Evolutionary conservation across 371 early-diverging fungal genomes (phyloP), one percentile per base, ranked within the genome.

Genomic region (Dipsacomyces acuminosporus): DNA sequence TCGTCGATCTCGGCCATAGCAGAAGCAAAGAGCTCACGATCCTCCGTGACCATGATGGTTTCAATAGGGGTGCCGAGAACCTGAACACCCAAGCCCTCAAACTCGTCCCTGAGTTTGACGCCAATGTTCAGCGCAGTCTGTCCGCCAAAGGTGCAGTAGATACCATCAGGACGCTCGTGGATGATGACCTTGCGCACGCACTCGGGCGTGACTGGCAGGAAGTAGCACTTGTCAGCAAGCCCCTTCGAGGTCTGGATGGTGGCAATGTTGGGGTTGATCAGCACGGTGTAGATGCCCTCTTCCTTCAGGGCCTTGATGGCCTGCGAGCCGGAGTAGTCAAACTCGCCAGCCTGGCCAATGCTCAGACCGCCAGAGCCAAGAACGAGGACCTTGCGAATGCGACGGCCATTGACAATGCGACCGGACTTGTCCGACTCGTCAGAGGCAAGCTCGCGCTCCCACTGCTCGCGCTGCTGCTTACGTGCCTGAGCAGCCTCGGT

Each of bases 321-420:
- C 78, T 87, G 90, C 30, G 90, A 89, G 41, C 96, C 94, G 61
- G 95, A 95, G 78, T 96, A 96, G 75, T 96, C 97, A 61, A 96
- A 96, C 79, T 96, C 97, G 50, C 97, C 97, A 41, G 97, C 97
- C 76, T 97, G 97, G 30, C 97, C 97, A 62, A 97, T 97, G 21
- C 89, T 88, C 48, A 97, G 73, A 64, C 97, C 97, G 50, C 97
- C 97, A 20, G 92, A 91, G 41, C 97, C 97, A 35, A 97, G 79
- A n/a, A 97, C 87, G 45, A 96, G 79, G 14, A 96, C 96, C 79
- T 94, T 93, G 73, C 75, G 73, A 51, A 75, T 72, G 45, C 64
- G 62, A 17, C 71, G 62, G n/a, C 76, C 76, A 30, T 72, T 61
- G 47, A 75, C 73, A 38, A 74, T 61, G 45, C 73, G 73, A 2